Evolutionary conservation across 179 eudicot genomes (phyloP).

Genomic region (Silene vulgaris): DNA sequence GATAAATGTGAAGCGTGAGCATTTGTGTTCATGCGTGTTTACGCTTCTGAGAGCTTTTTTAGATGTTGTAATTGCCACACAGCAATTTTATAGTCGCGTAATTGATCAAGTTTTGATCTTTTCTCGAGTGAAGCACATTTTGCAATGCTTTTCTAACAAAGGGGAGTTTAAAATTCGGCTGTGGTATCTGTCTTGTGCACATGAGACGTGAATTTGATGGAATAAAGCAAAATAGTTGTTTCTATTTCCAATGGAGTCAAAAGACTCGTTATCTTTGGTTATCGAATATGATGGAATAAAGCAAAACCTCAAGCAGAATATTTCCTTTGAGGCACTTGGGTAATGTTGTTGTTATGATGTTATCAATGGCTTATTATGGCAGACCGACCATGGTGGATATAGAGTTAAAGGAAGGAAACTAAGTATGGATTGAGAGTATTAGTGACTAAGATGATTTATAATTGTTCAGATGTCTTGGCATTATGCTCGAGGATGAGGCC

Average conservation of each 20-base stretch:
- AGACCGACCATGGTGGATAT: neutral
- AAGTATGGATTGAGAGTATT: neutral
- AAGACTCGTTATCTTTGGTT: neutral
- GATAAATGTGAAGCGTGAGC: neutral
- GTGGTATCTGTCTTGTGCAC: too few relatives aligned
- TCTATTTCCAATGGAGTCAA: too few relatives aligned
- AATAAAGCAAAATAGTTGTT: too few relatives aligned
- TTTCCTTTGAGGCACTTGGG: too few relatives aligned
- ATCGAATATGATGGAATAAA: too few relatives aligned
- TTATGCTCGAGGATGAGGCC: slow-evolving; percentile 89
- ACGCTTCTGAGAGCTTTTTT: neutral
- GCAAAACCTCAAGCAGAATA: too few relatives aligned
- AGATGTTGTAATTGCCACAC: neutral
- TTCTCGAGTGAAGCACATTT: neutral
- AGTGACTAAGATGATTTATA: slow-evolving; percentile 13
- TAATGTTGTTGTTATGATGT: neutral
- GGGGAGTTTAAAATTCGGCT: too few relatives aligned
- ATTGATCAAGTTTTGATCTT: neutral
- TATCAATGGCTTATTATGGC: neutral
- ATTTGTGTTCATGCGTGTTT: neutral
- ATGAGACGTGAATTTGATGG: too few relatives aligned
- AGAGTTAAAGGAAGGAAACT: neutral
- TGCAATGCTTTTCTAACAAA: too few relatives aligned
- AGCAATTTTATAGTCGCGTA: neutral
- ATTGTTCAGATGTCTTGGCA: slow-evolving; percentile 67